Conservation (phyloP, 139 green algal species). For the Chlamydomonas schloesseri region DNA sequence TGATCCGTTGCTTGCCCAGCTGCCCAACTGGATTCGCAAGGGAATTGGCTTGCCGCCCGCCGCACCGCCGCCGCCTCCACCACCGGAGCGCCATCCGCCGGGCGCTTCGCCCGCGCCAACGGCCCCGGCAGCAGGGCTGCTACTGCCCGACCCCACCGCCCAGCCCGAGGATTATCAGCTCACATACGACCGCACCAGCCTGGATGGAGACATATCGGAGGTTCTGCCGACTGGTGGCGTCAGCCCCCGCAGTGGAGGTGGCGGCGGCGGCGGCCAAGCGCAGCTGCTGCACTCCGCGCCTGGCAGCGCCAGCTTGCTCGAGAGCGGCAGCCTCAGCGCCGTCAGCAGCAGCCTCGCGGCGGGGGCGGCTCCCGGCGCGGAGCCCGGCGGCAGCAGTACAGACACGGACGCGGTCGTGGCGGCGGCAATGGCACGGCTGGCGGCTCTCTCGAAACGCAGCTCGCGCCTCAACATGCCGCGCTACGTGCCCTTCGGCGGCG, state of each 20-base stretch:
- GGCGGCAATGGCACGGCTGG: background rate
- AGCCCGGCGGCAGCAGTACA: background rate
- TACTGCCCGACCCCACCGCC: background rate
- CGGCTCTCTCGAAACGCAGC: background rate
- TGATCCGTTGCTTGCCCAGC: conserved; percentile 14
- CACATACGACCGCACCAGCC: too few species aligned
- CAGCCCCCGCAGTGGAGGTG: background rate
- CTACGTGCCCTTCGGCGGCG: conserved; percentile 21
- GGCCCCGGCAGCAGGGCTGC: too few species aligned
- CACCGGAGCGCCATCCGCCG: too few species aligned
- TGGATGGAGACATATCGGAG: too few species aligned
- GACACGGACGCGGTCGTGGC: background rate
- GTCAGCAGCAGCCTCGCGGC: too few species aligned
- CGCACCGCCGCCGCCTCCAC: background rate
- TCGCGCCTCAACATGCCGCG: background rate
- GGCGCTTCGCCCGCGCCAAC: too few species aligned
- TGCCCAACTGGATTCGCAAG: conserved; percentile 28
- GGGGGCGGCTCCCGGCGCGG: too few species aligned
- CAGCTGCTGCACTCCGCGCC: too few species aligned
- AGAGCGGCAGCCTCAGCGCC: too few species aligned
- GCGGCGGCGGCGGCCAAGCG: too few species aligned
- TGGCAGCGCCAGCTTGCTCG: too few species aligned
- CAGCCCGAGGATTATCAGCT: background rate
- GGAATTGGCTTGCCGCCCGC: conserved; percentile 26
- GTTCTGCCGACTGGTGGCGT: too few species aligned